Percentiles rank a stretch among this genome's conserved stretches.
Evolutionary conservation across 2,329 filamentous ascomycete genomes (phyloP).

Genomic region (Nannizziopsis arthrosporioides): DNA sequence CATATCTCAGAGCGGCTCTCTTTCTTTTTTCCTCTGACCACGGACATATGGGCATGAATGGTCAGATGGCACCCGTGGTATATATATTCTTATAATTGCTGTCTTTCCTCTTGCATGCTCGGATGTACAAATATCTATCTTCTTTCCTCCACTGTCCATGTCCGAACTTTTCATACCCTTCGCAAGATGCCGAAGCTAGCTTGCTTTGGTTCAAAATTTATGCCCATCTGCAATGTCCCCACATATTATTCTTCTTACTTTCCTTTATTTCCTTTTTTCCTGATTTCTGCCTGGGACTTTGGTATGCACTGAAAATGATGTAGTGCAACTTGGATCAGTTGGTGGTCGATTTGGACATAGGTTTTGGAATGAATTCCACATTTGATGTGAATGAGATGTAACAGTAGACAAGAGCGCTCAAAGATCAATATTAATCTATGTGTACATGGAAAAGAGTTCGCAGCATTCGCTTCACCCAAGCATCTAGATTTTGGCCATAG

Average conservation of each 20-base stretch:
- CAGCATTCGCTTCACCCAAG: no score
- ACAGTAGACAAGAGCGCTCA: no score
- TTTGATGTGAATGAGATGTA: not conserved
- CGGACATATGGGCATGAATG: conserved; percentile 4
- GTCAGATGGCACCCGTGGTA: not conserved
- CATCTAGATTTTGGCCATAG: no score
- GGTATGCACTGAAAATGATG: not conserved
- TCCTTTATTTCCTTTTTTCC: not conserved
- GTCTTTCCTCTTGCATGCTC: not conserved
- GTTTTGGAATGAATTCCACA: not conserved
- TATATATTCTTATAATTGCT: conserved; percentile 6
- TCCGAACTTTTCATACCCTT: not conserved
- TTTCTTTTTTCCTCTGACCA: not conserved
- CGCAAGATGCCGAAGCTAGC: not conserved
- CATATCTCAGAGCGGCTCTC: not conserved
- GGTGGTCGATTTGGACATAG: not conserved
- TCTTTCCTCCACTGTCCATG: not conserved
- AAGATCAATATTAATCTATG: no score
- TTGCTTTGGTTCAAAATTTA: not conserved
- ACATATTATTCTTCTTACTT: not conserved
- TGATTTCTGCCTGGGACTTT: not conserved
- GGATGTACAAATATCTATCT: conserved; percentile 5
- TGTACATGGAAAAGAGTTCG: no score
- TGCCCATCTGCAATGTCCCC: not conserved
- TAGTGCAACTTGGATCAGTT: not conserved